These are phyloP conservation scores for Iberis amara DNA, from an alignment of 441 rosid species.

Conservation along the genomic window DNA sequence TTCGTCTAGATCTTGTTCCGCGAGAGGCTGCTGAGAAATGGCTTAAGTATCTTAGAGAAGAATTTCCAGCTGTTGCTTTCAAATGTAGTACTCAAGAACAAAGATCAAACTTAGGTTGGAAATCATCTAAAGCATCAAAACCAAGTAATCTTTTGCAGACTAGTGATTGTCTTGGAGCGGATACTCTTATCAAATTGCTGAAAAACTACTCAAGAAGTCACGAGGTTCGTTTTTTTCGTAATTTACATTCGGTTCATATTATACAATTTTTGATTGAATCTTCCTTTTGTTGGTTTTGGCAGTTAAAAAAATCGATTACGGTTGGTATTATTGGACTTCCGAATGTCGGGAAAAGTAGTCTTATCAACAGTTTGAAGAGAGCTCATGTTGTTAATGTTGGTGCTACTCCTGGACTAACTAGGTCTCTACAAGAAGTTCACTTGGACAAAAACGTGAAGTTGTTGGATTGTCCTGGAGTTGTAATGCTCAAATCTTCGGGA, in stretches of 20 bases:
- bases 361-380: conserved; percentile 95
- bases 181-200: conserved; percentile 76
- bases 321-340: conserved; percentile 93
- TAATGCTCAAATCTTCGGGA: conserved; percentile 71
- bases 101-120: conserved; percentile 85
- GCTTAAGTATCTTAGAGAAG: conserved; percentile 89
- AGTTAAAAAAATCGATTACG: conserved; percentile 88
- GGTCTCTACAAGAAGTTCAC: conserved; percentile 94
- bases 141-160: conserved; percentile 69
- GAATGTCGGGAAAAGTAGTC: conserved; percentile 97
- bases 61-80: conserved; percentile 88
- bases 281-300: conserved; percentile 28
- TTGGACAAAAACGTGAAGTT: conserved; percentile 84
- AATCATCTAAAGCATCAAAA: conserved; percentile 59
- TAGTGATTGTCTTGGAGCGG: conserved; percentile 97
- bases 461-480: conserved; percentile 97
- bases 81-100: conserved; percentile 96
- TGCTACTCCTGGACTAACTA: conserved; percentile 89
- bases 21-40: conserved; percentile 93
- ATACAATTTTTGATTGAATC: background rate
- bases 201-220: conserved; percentile 94
- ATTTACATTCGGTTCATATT: too few relatives aligned
- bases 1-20: conserved; percentile 86
- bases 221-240: too few relatives aligned
- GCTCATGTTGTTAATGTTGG: conserved; percentile 89